Base-by-base conservation (phyloP, 208 protist genomes). In the Wallacemonas sp. region DNA sequence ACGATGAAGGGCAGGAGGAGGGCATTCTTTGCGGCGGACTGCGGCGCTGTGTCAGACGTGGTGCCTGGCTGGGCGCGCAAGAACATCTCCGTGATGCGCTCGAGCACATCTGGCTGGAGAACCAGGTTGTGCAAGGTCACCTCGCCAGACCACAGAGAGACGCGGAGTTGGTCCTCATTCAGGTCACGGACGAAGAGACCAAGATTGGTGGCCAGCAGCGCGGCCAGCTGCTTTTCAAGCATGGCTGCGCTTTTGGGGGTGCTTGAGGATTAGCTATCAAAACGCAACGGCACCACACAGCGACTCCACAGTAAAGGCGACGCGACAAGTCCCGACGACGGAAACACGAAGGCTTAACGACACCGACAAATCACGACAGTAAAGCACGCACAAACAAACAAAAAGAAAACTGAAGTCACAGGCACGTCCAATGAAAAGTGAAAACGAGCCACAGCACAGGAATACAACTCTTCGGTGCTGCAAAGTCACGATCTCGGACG, bases 111-210 rank as follows among this genome's bases (percentile, higher is more conserved):
- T 0, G 66, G 61, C 21, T 77, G 82, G 10, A 95, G 80, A 19
- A 86, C 63, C 9, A 95, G 63, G 52, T 95, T 76, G 2, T 73
- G 77, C 10, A 95, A 71, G 1, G 85, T 77, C 2, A 95, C 39
- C 27, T 92, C 74, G 26, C 89, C 89, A 0, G 80, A 89, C 86
- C 89, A 95, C 24, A 95, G 62, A 0, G 89, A 95, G 9, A 93
- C 42, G 33, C 78, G 75, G 15, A 95, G 71, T 48, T 92, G 81
- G 37, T 85, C 83, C 22, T 87, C 84, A 66, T 85, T 92, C 0
- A 90, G 66, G 36, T 92, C 75, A 21, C 81, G 62, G 30, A 95
- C 84, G 55, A 93, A 95, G 32, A 77, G 63, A 30, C 79, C 79
- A 6, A 95, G 76, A 37, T 90, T 68, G 10, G 54, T 63, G 21